Percentiles rank a stretch among this genome's conserved stretches.
These are phyloP conservation scores for Wickerhamiella lipophila DNA, from an alignment of 805 yeast species.

Conservation along the genomic window DNA sequence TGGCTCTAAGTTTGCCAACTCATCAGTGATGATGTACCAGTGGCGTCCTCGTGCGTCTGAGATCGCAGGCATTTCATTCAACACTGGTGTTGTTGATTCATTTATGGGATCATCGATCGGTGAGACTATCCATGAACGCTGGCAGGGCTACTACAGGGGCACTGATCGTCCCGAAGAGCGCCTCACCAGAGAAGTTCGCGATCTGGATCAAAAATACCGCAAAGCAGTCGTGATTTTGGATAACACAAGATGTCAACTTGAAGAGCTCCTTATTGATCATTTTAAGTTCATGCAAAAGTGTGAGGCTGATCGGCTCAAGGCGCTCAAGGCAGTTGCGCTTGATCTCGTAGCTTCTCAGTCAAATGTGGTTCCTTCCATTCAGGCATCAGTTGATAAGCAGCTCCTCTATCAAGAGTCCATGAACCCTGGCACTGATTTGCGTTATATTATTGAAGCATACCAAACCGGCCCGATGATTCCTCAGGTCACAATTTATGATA, in stretches of 20 bases:
- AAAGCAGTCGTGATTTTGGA: constrained; percentile 48
- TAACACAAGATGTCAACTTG: constrained; percentile 54
- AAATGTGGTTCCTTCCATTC: constrained; percentile 45
- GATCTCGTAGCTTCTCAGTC: constrained; percentile 61
- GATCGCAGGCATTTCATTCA: constrained; percentile 31
- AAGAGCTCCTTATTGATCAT: constrained; percentile 58
- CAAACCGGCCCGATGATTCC: constrained; percentile 68
- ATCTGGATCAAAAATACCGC: constrained; percentile 45
- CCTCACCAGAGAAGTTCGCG: constrained; percentile 44
- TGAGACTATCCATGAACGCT: constrained; percentile 10
- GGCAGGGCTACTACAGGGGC: constrained; percentile 8
- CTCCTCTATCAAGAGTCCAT: constrained; percentile 57
- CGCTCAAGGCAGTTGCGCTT: constrained; percentile 59
- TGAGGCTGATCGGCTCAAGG: constrained; percentile 63
- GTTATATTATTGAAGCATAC: constrained; percentile 51
- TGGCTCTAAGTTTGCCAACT: constrained; percentile 50
- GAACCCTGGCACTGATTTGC: constrained; percentile 55
- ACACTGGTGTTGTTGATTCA: constrained; percentile 3
- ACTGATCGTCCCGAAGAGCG: constrained; percentile 27
- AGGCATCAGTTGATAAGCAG: constrained; percentile 47
- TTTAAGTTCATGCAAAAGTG: constrained; percentile 67
- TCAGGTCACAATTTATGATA: constrained; percentile 58
- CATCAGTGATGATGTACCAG: constrained; percentile 62
- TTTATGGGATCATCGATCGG: constrained; percentile 10
- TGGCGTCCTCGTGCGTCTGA: constrained; percentile 65